Percentiles rank a stretch among this genome's conserved stretches.
Conservation (phyloP, 2,329 filamentous ascomycete species). For the Neofusicoccum laricinum region DNA sequence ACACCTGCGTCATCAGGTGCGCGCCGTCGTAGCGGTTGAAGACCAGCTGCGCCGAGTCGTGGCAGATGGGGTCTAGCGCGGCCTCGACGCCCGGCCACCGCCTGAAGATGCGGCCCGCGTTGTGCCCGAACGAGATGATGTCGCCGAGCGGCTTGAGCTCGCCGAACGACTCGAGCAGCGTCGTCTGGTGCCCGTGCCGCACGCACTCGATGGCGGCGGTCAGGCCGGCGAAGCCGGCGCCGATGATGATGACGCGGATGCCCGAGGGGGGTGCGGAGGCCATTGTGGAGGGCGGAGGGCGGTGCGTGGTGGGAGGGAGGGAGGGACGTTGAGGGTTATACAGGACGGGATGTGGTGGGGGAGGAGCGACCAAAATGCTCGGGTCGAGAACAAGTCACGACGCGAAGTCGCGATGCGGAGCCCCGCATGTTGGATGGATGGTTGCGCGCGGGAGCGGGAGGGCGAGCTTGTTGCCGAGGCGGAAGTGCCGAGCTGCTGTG, state of each 20-base stretch:
- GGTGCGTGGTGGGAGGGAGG: too few species aligned
- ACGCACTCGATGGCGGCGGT: slow-evolving; percentile 62
- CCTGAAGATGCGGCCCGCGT: slow-evolving; percentile 58
- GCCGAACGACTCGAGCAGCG: slow-evolving; percentile 55
- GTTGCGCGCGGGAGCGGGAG: neutral
- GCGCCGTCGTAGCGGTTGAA: slow-evolving; percentile 61
- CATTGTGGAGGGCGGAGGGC: neutral
- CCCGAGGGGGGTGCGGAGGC: neutral
- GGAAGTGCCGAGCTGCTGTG: neutral
- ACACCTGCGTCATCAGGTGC: slow-evolving; percentile 56
- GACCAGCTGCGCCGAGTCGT: slow-evolving; percentile 55
- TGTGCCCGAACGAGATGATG: slow-evolving; percentile 61
- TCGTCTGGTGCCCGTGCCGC: slow-evolving; percentile 57
- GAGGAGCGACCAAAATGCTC: neutral
- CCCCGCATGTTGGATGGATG: neutral
- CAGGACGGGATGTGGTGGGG: neutral
- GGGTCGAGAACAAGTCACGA: neutral
- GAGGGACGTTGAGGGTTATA: too few species aligned
- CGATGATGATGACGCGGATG: slow-evolving; percentile 41
- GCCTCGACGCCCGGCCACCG: slow-evolving; percentile 48
- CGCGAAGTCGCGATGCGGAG: neutral
- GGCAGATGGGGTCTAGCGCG: slow-evolving; percentile 50
- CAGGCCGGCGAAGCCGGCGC: slow-evolving; percentile 57
- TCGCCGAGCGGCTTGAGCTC: slow-evolving; percentile 59
- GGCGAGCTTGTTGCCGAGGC: neutral